Evolutionary conservation across 2,329 filamentous ascomycete genomes (phyloP).

Genomic region (Cladophialophora psammophila): DNA sequence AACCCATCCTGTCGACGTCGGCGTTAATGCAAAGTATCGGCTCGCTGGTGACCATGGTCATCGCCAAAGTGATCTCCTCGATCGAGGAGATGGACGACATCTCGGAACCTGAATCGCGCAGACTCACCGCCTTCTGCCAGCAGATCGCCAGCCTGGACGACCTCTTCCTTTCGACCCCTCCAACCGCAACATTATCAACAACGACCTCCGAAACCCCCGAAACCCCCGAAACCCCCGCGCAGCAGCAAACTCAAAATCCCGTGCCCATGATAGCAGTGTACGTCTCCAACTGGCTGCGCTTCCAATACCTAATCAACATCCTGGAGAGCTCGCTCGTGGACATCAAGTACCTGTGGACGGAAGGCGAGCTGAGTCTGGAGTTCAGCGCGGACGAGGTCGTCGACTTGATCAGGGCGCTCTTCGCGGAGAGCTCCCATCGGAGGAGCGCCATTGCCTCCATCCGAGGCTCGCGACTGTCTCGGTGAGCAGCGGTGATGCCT

Average conservation of each 20-base stretch:
- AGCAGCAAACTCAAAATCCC: slow-evolving; percentile 32
- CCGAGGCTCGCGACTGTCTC: slow-evolving; percentile 11
- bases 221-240: slow-evolving; percentile 36
- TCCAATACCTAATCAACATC: slow-evolving; percentile 70
- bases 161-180: slow-evolving; percentile 60
- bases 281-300: slow-evolving; percentile 69
- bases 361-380: slow-evolving; percentile 69
- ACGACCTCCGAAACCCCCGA: slow-evolving; percentile 42
- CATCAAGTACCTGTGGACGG: slow-evolving; percentile 70
- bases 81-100: slow-evolving; percentile 70
- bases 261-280: slow-evolving; percentile 67
- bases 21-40: slow-evolving; percentile 69
- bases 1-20: slow-evolving; percentile 64
- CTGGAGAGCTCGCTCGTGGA: slow-evolving; percentile 69
- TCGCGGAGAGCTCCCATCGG: slow-evolving; percentile 67
- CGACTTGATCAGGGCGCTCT: slow-evolving; percentile 69
- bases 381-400: slow-evolving; percentile 68
- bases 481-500: not conserved
- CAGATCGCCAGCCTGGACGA: slow-evolving; percentile 63
- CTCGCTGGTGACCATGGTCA: slow-evolving; percentile 63
- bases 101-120: slow-evolving; percentile 67
- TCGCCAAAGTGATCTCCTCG: slow-evolving; percentile 67
- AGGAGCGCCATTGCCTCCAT: slow-evolving; percentile 59
- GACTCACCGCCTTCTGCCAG: slow-evolving; percentile 65
- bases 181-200: not conserved